These are phyloP conservation scores for Parachaetomium inaequale DNA, from an alignment of 495 filamentous ascomycete genomes.

Conservation along the genomic window DNA sequence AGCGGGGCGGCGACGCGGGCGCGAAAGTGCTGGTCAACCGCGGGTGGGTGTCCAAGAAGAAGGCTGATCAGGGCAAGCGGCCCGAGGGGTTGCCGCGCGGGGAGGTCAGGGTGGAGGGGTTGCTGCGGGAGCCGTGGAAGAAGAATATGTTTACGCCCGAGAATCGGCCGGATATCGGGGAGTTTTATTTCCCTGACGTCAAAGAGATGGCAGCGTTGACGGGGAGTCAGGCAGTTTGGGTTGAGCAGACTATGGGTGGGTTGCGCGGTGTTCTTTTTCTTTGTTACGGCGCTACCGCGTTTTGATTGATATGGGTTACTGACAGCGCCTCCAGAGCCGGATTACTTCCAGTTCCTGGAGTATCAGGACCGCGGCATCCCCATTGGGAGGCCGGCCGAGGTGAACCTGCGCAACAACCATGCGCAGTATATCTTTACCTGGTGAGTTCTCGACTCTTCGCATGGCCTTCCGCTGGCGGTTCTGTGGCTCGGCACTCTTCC, in stretches of 20 bases:
- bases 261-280: constrained; percentile 13
- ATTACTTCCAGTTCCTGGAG: constrained; percentile 67
- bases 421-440: constrained; percentile 98
- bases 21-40: constrained; percentile 73
- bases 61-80: constrained; percentile 59
- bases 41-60: constrained; percentile 80
- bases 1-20: constrained; percentile 49
- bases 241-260: constrained; percentile 93
- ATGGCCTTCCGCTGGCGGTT: background rate
- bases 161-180: constrained; percentile 73
- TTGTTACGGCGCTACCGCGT: constrained; percentile 1
- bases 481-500: background rate
- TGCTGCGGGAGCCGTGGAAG: constrained; percentile 87
- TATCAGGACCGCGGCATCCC: constrained; percentile 78
- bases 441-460: constrained; percentile 48
- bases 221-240: constrained; percentile 84
- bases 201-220: constrained; percentile 83
- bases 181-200: constrained; percentile 95
- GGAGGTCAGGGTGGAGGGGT: constrained; percentile 72
- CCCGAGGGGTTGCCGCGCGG: constrained; percentile 58
- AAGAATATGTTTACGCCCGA: constrained; percentile 96
- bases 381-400: constrained; percentile 85
- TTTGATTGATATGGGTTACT: background rate
- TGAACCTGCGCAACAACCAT: constrained; percentile 94
- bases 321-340: constrained; percentile 56